Evolutionary conservation across 176 grass and related monocot species (phyloP), one percentile per base, ranked within the genome.

Genomic region (Aegilops sharonensis): DNA sequence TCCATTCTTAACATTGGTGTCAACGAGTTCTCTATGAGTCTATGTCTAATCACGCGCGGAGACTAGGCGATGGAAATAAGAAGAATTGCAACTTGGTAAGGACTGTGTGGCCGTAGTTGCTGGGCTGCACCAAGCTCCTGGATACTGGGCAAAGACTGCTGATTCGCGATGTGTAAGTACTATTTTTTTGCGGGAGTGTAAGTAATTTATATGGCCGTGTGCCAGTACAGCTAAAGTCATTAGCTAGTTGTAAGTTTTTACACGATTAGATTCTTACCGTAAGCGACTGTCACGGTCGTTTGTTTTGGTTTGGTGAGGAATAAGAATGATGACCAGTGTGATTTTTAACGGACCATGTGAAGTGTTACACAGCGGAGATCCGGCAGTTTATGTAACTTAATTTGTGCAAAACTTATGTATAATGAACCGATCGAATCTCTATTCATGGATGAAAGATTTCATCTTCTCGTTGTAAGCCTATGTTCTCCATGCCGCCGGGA

Each of bases 1-100:
- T 25, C 3, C 87, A 87, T 80, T 91, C 95, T 14, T 98, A 69
- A 11, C 64, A 23, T 27, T 78, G 81, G 63, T 25, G 40, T 27
- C 72, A 64, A n/a, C 47, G 78, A 27, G 10, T 11, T 12, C 5
- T 37, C 15, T 25, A 25, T 25, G 25, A 25, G 25, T 21, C 34
- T 61, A 82, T 47, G 36, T 73, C 78, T 21, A 20, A 50, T 39
- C 40, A 13, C 40, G 52, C 8, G 3, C 29, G 64, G 64, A 82
- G 71, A 40, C n/a, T 9, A 42, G 23, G 30, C 13, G 34, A 68
- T 18, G 62, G 35, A 30, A 25, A 37, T 20, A 30, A 57, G 18
- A 62, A 29, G 63, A 45, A 31, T 52, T 76, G 73, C 45, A 76
- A n/a, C 11, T 45, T 45, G 42, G 42, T 45, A 45, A 45, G 42